These are phyloP conservation scores for Alternaria sp. DNA, from an alignment of 2,329 filamentous ascomycete genomes.

Conservation along the genomic window DNA sequence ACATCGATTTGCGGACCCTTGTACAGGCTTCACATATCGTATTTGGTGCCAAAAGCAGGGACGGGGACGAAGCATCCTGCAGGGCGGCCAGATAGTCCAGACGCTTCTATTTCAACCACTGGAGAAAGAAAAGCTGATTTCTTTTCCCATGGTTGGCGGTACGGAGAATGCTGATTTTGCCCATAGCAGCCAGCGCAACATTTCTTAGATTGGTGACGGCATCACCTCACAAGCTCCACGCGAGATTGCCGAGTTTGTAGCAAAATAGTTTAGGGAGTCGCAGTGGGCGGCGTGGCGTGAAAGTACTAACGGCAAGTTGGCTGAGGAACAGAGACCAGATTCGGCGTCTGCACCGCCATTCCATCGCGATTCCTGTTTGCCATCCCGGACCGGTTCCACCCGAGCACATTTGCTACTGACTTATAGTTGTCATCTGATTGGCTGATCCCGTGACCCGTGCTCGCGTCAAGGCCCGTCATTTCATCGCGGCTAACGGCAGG, in stretches of 20 bases:
- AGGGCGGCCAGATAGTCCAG: constrained; percentile 11
- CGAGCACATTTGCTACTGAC: constrained; percentile 24
- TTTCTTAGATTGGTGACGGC: constrained; percentile 7
- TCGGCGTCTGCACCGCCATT: constrained; percentile 7
- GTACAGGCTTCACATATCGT: constrained; percentile 11
- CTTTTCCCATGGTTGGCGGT: neutral
- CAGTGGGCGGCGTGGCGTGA: neutral
- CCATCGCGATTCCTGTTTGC: constrained; percentile 10
- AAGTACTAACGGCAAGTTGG: constrained; percentile 3
- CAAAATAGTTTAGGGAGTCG: neutral
- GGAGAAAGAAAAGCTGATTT: neutral
- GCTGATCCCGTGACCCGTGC: constrained; percentile 17
- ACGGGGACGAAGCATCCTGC: constrained; percentile 17
- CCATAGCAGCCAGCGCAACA: neutral
- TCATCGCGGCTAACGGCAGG: constrained; percentile 27
- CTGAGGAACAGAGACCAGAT: neutral
- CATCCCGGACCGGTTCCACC: constrained; percentile 30
- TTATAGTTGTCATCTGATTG: constrained; percentile 25
- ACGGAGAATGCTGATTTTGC: neutral
- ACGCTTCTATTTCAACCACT: constrained; percentile 2
- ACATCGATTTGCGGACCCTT: constrained; percentile 21
- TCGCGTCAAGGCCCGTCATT: constrained; percentile 18
- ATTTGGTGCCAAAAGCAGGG: constrained; percentile 19
- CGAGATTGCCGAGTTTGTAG: constrained; percentile 9
- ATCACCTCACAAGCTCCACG: constrained; percentile 1